Evolutionary conservation across 352 stramenopile species (phyloP), one percentile per base, ranked within the genome.

Genomic region (Phytopythium delawarense): DNA sequence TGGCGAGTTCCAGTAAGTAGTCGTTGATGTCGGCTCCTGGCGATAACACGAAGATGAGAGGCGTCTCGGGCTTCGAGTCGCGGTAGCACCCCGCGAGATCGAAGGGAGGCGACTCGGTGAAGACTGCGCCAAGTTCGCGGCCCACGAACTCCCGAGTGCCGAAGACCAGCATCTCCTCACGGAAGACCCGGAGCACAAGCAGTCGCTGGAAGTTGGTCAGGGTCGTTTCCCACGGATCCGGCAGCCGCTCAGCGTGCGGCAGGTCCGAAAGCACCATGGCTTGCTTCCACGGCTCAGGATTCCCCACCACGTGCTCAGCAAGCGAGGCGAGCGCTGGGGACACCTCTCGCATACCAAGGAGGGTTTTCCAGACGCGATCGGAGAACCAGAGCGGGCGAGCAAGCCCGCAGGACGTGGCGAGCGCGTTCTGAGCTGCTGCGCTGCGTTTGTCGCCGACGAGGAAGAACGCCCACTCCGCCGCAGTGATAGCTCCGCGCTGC

Each of bases 41-140:
- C 7, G 78, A 97, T 2, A 98, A 67, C 45, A 98, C 89, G 63
- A 98, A 98, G 54, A 98, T 98, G 30, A 98, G 69, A 15, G 94
- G 94, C 21, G 89, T 98, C 53, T 88, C 78, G 7, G 80, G 80
- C n/a, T 84, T 95, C 4, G 91, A 98, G 62, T 98, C 94, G n/a
- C 70, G 74, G 72, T 97, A 98, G 44, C 91, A 96, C 15, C 86
- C 91, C 35, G 90, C 71, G 16, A 98, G 74, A 70, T 98, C 91
- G 46, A 98, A 98, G 0, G 91, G 88, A 1, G 92, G 92, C 37
- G 91, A 95, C 67, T 97, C 87, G 0, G 79, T 95, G 72, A 98
- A 98, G 32, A 86, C 83, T 21, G 65, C 66, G 9, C 93, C 91
- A 1, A 98, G 73, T 52, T 87, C 76, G 37, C 74, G 66, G 0